A percentile compares a stretch with the other conserved stretches of the same genome.
Conservation (phyloP, 768 basidiomycete species). For the Podaxis rugospora region DNA sequence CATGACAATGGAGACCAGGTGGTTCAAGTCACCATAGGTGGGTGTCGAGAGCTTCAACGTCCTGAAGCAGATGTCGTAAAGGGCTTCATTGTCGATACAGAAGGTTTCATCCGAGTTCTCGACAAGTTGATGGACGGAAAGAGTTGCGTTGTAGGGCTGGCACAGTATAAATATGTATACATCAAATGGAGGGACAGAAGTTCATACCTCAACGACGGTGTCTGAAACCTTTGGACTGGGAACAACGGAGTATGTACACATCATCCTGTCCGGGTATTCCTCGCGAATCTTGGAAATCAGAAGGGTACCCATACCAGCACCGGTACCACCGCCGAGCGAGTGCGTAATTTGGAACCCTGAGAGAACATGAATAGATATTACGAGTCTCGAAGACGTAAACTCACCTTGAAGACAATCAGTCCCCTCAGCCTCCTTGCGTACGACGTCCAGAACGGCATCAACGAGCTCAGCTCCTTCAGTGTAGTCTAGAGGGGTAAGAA, state of each 20-base stretch:
- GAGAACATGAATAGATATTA: constrained; percentile 17
- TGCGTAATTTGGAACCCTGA: constrained; percentile 98
- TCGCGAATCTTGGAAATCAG: constrained; percentile 99
- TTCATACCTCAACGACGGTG: constrained; percentile 87
- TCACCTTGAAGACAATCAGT: constrained; percentile 94
- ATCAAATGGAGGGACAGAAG: background rate
- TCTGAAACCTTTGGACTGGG: constrained; percentile 97
- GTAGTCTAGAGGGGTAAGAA: constrained; percentile 50
- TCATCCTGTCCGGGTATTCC: constrained; percentile 99
- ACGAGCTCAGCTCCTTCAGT: constrained; percentile 98
- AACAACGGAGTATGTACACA: constrained; percentile 99
- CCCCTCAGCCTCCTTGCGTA: constrained; percentile 97
- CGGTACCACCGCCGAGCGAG: constrained; percentile 98
- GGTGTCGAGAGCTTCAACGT: constrained; percentile 95
- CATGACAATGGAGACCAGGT: constrained; percentile 97
- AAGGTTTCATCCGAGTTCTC: constrained; percentile 99
- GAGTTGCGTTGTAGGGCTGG: constrained; percentile 96
- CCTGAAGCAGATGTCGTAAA: constrained; percentile 98
- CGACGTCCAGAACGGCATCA: constrained; percentile 96
- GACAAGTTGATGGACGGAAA: constrained; percentile 97
- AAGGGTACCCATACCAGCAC: constrained; percentile 99
- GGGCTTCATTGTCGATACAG: constrained; percentile 99
- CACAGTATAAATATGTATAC: background rate
- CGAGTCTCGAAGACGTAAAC: constrained; percentile 17
- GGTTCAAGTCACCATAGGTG: constrained; percentile 97